These are phyloP conservation scores for Chenopodium album DNA, from an alignment of 148 eudicot genomes.

Conservation along the genomic window DNA sequence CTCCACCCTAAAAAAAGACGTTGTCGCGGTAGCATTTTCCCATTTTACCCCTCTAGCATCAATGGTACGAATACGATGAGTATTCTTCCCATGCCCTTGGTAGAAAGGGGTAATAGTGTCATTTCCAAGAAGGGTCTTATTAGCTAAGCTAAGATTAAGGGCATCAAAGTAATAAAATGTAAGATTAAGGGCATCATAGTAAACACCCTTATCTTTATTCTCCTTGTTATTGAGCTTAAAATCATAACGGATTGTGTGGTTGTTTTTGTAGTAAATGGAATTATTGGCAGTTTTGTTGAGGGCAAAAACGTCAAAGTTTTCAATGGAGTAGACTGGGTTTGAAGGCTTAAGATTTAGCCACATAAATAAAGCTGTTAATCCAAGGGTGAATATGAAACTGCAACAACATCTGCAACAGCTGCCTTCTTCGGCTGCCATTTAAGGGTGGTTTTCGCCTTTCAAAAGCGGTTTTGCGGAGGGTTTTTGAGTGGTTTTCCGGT, in stretches of 20 bases:
- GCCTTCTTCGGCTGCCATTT: conserved; percentile 9
- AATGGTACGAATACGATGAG: conserved; percentile 30
- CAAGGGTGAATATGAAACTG: conserved; percentile 51
- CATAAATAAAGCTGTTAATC: conserved; percentile 58
- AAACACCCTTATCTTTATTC: conserved; percentile 53
- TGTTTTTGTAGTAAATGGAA: conserved; percentile 19
- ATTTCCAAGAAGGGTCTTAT: not conserved
- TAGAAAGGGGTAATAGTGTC: conserved; percentile 31
- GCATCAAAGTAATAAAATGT: conserved; percentile 23
- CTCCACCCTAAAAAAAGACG: not conserved
- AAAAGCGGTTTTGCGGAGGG: not conserved
- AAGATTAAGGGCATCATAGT: conserved; percentile 36
- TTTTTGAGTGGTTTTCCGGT: not conserved
- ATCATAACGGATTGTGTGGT: conserved; percentile 42
- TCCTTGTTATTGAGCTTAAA: conserved; percentile 48
- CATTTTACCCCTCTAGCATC: conserved; percentile 29
- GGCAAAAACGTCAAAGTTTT: conserved; percentile 51
- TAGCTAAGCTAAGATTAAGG: not conserved
- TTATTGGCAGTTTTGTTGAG: conserved; percentile 51
- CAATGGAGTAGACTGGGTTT: conserved; percentile 60
- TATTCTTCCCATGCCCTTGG: conserved; percentile 48
- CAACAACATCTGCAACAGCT: conserved; percentile 45
- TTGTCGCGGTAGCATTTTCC: conserved; percentile 11
- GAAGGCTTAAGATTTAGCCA: conserved; percentile 61
- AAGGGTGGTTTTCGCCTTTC: not conserved